Conservation (phyloP, 2,329 filamentous ascomycete genomes). For the Phialocephala subalpina region DNA sequence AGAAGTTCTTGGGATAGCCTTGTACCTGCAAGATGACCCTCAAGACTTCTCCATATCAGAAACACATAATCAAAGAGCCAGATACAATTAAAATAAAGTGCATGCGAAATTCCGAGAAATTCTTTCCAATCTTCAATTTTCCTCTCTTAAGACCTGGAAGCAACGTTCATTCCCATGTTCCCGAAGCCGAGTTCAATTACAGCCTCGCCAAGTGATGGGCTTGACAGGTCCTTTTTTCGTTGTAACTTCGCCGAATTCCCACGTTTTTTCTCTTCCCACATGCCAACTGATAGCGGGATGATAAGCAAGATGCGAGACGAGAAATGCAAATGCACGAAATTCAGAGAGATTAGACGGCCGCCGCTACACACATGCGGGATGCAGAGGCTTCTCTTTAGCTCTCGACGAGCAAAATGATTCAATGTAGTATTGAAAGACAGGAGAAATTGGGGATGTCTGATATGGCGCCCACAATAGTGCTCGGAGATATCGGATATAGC, state of each 20-base stretch:
- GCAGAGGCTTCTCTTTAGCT: not conserved
- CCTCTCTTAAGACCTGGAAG: not conserved
- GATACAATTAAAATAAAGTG: not conserved
- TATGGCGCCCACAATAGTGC: not conserved
- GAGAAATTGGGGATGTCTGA: not conserved
- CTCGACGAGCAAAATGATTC: not conserved
- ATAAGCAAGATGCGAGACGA: not conserved
- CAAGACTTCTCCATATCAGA: not conserved
- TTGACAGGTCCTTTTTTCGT: not conserved
- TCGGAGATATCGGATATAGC: slow-evolving; percentile 10
- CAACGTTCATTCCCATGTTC: not conserved
- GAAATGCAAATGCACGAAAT: not conserved
- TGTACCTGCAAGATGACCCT: not conserved
- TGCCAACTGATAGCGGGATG: not conserved
- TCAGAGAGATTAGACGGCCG: not conserved
- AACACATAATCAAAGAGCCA: not conserved
- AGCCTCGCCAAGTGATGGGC: not conserved
- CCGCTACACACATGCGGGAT: not conserved
- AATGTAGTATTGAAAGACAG: not conserved
- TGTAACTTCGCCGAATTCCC: not conserved
- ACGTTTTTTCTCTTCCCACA: not conserved
- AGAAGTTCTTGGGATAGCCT: not conserved
- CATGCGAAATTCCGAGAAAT: not conserved
- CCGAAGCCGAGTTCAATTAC: not conserved
- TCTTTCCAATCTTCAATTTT: not conserved